Evolutionary conservation across 1,139 yeast species (phyloP), one percentile per base, ranked within the genome.

Genomic region (Suhomyces yuchorum): DNA sequence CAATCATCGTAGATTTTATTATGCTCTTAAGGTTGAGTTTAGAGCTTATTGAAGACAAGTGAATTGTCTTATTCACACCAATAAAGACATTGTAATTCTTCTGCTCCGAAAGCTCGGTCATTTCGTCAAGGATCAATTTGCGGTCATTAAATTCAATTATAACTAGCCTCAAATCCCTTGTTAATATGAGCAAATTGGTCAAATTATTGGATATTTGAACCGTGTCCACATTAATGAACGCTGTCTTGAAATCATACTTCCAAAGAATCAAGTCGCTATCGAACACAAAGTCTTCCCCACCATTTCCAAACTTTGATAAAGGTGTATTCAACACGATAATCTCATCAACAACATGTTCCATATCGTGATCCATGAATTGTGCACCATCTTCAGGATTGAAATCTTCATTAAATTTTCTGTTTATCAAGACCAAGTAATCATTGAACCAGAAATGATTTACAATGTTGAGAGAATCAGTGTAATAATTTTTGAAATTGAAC

Each of bases 231-330:
- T 56, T 56, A 19, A 70, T 43, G 33, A 73, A 63, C 15, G 57
- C 51, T 40, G 62, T 65, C 38, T 66, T 63, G 50, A 75, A 68
- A 50, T 67, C 66, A 47, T 72, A 70, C 46, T 73, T 67, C 78
- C 79, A 75, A 8, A 73, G 56, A 24, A 75, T 65, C 42, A 64
- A 51, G 51, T 75, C 80, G 46, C 72, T 70, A 47, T 71, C 76
- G 48, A 75, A 72, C 18, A 59, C 58, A 42, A 65, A 64, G n/a
- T 56, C 56, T 22, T 57, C 65, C 6, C 63, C 66, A 8, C 77
- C 74, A 43, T 55, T 57, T 2, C 76, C 79, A 56, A 57, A 68
- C 46, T 64, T 70, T 2, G 78, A 65, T 20, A 52, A 48, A 1
- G 65, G 55, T 3, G 75, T 63, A 52, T 74, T 69, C 15, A 74